Base-by-base conservation (phyloP, 176 grass and related monocot species). In the Oryza glumipatula region DNA sequence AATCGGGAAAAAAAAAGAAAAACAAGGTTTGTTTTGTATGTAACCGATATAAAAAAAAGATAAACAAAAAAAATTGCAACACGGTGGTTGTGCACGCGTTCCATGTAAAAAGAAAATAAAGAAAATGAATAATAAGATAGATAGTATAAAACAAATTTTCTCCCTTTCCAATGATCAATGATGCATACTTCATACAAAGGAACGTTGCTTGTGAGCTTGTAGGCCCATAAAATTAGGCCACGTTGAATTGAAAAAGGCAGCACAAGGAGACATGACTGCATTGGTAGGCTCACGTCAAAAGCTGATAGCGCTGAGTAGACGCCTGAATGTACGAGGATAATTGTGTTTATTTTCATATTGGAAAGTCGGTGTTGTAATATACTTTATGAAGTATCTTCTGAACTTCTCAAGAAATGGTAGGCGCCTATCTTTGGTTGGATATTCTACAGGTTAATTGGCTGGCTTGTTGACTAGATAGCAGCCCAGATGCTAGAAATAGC, bases 281-380 rank as follows among this genome's bases (percentile, higher is more conserved):
- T n/a, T n/a, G 45, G 38, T 19, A 47, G 22, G 22, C 14, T 17
- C 60, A 67, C 38, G 77, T 68, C 64, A 68, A 80, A 80, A 80
- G 76, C 8, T 33, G 10, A 1, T n/a, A 49, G 17, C 19, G 78
- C 78, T 69, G 65, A 80, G 11, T 80, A 52, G 78, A 54, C 19
- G 17, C 45, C 41, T 51, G 28, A 21, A 6, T 16, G 17, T 69
- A 69, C 45, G 28, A 58, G 24, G 77, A 79, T 7, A 79, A 67
- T 30, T 45, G 0, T 68, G 17, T 6, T 6, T 51, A 33, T 51
- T 79, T 46, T 16, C 23, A 3, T 2, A 43, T 33, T 33, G 4
- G 38, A 45, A 48, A 15, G 44, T 49, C 45, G 44, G 64, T 36
- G 64, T 8, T 35, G 24, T 51, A 35, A 67, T 58, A 21, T 58